Evolutionary conservation across 306 rosid species (phyloP), one percentile per base, ranked within the genome.

Genomic region (Trifolium dubium): DNA sequence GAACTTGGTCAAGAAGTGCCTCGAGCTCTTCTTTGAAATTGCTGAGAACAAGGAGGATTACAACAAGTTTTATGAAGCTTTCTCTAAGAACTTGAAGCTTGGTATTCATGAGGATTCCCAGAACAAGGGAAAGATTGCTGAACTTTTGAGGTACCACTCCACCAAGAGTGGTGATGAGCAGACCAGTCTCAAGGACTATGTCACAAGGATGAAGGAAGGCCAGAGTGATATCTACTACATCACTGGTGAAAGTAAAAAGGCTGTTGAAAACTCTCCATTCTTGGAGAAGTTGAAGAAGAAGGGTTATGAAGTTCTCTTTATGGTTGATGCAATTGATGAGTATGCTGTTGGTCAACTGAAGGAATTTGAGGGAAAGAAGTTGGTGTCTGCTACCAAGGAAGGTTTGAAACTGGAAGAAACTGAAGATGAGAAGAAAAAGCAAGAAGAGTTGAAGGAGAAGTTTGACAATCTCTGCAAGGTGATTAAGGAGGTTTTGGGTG

Each of bases 21-120:
- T 91, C 8, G 97, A 91, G 79, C 80, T 91, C 9, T 86, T 91
- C 83, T 86, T 86, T 60, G 97, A 91, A 61, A 87, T 91, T 53
- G 94, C 97, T 3, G 97, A 92, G 85, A 92, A 89, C 89, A 92
- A 89, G 82, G 97, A 92, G 76, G 97, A 92, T 75, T 92, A 92
- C 83, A 86, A 85, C 84, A 92, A 92, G 88, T 89, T 92, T 64
- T 92, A 92, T 0, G 97, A 92, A 79, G 61, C 97, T 1, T 92
- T 92, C 85, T 92, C 97, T 2, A 92, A 92, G 91, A 92, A 92
- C 69, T 82, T 92, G 68, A 92, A 92, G 43, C 90, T 92, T 0
- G 97, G 97, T 6, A 92, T 92, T 73, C 97, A 92, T 0, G 97
- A 92, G 83, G 97, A 92, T 67, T 86, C 97, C 4, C 73, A 55